Evolutionary conservation across 2,329 filamentous ascomycete species (phyloP).

Genomic region (Xylaria sp.): DNA sequence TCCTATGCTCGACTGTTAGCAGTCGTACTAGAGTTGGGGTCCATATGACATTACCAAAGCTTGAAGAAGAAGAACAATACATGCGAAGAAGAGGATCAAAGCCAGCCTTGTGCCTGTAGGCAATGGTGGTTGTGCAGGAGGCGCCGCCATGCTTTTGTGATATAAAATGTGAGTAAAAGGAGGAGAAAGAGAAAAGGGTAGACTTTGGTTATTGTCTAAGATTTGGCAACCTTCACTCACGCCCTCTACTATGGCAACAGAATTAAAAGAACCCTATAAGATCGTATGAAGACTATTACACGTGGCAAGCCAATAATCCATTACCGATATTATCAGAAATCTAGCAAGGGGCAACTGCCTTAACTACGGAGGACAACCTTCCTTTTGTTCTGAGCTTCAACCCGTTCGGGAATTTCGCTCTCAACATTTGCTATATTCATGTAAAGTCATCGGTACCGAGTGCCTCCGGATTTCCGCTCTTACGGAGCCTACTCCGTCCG

Average conservation of each 20-base stretch:
- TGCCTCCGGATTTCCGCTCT: neutral
- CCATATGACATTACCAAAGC: neutral
- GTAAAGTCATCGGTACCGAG: neutral
- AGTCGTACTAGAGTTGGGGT: neutral
- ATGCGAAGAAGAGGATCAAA: conserved; percentile 5
- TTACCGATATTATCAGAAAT: neutral
- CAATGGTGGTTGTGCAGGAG: neutral
- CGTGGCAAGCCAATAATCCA: neutral
- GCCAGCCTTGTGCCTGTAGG: neutral
- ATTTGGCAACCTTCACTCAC: neutral
- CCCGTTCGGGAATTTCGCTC: neutral
- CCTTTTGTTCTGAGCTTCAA: neutral
- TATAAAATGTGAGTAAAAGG: neutral
- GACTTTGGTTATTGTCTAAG: neutral
- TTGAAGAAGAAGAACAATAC: conserved; percentile 4
- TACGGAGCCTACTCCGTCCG: neutral
- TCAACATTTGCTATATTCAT: neutral
- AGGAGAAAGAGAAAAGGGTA: neutral
- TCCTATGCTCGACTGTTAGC: conserved; percentile 5
- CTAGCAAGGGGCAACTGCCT: neutral
- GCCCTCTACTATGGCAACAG: neutral
- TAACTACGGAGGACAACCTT: neutral
- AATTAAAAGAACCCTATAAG: neutral
- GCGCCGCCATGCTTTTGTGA: neutral
- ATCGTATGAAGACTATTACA: neutral